Percentiles rank a stretch among this genome's conserved stretches.
Evolutionary conservation across 208 protist species (phyloP).

Genomic region (Baffinella frigidus): DNA sequence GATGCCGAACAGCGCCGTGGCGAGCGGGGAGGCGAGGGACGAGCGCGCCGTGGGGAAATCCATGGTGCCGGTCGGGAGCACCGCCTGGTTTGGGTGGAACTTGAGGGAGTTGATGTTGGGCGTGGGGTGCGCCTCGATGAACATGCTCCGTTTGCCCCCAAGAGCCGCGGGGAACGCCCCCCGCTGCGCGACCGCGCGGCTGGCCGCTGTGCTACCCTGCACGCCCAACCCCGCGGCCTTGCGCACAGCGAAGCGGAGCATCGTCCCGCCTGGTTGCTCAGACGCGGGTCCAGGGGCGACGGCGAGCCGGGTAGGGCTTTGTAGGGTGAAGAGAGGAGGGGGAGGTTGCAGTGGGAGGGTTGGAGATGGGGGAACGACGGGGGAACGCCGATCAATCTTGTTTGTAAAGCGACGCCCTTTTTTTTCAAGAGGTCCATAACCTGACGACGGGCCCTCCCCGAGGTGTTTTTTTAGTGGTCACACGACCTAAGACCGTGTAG

Average conservation of each 20-base stretch:
- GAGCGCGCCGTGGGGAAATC: not conserved
- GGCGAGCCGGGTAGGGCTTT: not conserved
- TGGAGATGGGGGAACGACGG: too few relatives aligned
- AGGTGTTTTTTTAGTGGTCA: too few relatives aligned
- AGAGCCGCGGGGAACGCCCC: too few relatives aligned
- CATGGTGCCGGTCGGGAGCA: slow-evolving; percentile 25
- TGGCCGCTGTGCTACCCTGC: not conserved
- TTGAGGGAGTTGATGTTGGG: slow-evolving; percentile 55
- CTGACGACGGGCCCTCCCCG: not conserved
- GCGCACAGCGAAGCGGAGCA: not conserved
- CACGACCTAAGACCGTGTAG: too few relatives aligned
- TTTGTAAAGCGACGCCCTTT: not conserved
- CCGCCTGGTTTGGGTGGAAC: slow-evolving; percentile 26
- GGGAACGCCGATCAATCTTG: not conserved
- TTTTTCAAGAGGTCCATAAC: not conserved
- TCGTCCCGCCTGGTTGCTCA: not conserved
- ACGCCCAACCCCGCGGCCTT: not conserved
- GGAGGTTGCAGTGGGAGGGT: not conserved
- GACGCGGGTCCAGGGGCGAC: not conserved
- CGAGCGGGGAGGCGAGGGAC: not conserved
- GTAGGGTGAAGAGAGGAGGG: not conserved
- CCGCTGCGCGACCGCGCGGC: too few relatives aligned
- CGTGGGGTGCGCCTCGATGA: slow-evolving; percentile 39
- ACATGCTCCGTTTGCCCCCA: not conserved
- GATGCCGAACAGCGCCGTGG: slow-evolving; percentile 45